phyloP scores from a whole-genome alignment of 495 filamentous ascomycete species.

The Trichocladium uniseriatum region DNA sequence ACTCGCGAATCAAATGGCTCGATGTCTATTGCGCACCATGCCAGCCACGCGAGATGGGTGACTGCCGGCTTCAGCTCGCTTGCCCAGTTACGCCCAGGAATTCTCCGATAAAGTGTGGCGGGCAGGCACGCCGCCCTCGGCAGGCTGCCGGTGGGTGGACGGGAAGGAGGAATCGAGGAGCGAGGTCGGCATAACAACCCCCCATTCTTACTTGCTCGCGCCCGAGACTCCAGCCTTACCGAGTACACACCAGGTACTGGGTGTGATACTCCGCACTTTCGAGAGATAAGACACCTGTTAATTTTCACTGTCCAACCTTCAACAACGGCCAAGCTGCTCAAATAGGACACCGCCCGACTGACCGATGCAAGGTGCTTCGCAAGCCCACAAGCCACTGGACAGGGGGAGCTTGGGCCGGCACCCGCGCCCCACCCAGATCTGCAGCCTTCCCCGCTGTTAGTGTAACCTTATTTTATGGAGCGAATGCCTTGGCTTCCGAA shows the following conservation, averaged over 20 bases:
- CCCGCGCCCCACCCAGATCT: background rate
- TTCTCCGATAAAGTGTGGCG: background rate
- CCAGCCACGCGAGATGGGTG: background rate
- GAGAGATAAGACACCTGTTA: too few relatives aligned
- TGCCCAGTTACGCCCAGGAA: background rate
- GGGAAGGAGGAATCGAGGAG: background rate
- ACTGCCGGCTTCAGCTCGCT: slow-evolving; percentile 4
- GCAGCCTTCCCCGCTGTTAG: background rate
- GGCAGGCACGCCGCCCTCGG: background rate
- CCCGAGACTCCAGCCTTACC: too few relatives aligned
- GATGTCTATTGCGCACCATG: background rate
- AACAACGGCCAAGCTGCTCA: background rate
- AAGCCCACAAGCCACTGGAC: too few relatives aligned
- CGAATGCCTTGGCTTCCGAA: slow-evolving; percentile 3
- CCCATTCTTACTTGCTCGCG: slow-evolving; percentile 10
- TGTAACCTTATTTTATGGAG: slow-evolving; percentile 8
- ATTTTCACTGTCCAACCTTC: too few relatives aligned
- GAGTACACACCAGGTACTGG: too few relatives aligned
- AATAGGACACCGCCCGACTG: background rate
- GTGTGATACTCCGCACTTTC: too few relatives aligned
- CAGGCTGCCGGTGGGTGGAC: background rate
- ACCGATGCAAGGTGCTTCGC: background rate
- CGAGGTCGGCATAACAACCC: slow-evolving; percentile 5
- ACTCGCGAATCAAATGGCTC: slow-evolving; percentile 1
- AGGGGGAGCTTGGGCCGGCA: too few relatives aligned